These are phyloP conservation scores for Boletus sp. DNA, from an alignment of 768 basidiomycete genomes.

Conservation along the genomic window DNA sequence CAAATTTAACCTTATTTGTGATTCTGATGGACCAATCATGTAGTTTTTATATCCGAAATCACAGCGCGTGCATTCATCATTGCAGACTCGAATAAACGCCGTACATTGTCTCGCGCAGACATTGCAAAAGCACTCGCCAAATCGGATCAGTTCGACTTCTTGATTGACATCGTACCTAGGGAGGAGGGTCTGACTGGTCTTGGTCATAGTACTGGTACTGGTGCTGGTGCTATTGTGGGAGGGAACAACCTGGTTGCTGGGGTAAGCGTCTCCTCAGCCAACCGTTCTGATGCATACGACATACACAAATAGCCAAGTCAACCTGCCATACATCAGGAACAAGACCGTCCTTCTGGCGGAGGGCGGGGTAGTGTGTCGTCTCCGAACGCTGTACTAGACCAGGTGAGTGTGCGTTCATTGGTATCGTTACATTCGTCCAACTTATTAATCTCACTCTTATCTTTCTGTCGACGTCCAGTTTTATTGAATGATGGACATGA, in stretches of 20 bases:
- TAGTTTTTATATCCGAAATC: constrained; percentile 97
- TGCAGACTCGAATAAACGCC: constrained; percentile 92
- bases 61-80: constrained; percentile 95
- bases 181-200: constrained; percentile 52
- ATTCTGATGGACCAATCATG: background rate
- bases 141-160: constrained; percentile 95
- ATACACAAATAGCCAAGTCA: constrained; percentile 22
- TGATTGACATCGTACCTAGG: constrained; percentile 93
- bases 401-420: constrained; percentile 9
- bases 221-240: background rate
- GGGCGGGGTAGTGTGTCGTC: constrained; percentile 21
- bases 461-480: constrained; percentile 9
- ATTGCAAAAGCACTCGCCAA: constrained; percentile 91
- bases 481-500: constrained; percentile 18
- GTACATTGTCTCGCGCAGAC: constrained; percentile 91
- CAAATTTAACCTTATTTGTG: too few species aligned
- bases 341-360: constrained; percentile 19
- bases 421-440: background rate
- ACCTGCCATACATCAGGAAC: constrained; percentile 22
- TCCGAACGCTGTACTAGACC: constrained; percentile 25
- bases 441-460: background rate
- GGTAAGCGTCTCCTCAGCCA: constrained; percentile 13
- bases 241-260: constrained; percentile 24
- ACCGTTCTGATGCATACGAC: constrained; percentile 1
- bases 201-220: constrained; percentile 3